Evolutionary conservation across 805 yeast species (phyloP).

Genomic region (Ogataea angusta): DNA sequence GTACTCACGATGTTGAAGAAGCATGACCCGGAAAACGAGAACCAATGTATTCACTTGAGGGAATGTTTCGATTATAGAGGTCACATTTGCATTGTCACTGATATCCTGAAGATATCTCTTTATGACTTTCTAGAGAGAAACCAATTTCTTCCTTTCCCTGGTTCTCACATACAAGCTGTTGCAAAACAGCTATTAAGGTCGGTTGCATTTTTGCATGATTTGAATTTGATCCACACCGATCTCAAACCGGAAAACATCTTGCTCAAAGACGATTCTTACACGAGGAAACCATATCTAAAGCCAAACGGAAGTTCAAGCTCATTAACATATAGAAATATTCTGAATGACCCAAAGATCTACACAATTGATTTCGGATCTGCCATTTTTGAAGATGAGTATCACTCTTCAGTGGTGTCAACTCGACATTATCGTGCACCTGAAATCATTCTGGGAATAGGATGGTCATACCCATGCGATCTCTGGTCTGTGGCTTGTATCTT

Average conservation of each 20-base stretch:
- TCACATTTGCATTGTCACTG: slow-evolving; percentile 93
- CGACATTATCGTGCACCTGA: slow-evolving; percentile 98
- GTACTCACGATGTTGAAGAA: slow-evolving; percentile 70
- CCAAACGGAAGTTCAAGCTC: slow-evolving; percentile 15
- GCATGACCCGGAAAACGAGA: slow-evolving; percentile 63
- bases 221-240: slow-evolving; percentile 91
- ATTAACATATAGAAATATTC: slow-evolving; percentile 38
- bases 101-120: slow-evolving; percentile 75
- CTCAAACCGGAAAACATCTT: slow-evolving; percentile 93
- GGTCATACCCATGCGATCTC: slow-evolving; percentile 95
- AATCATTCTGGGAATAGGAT: slow-evolving; percentile 88
- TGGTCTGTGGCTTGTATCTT: slow-evolving; percentile 96
- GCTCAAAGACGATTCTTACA: slow-evolving; percentile 51
- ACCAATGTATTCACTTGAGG: slow-evolving; percentile 78
- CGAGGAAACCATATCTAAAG: slow-evolving; percentile 35
- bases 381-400: slow-evolving; percentile 89
- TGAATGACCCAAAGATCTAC: slow-evolving; percentile 77
- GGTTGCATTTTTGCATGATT: slow-evolving; percentile 84
- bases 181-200: slow-evolving; percentile 81
- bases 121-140: slow-evolving; percentile 88
- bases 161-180: slow-evolving; percentile 85
- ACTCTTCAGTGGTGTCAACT: slow-evolving; percentile 87
- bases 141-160: slow-evolving; percentile 86
- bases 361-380: slow-evolving; percentile 98
- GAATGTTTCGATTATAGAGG: slow-evolving; percentile 92